Evolutionary conservation across 2,329 filamentous ascomycete genomes (phyloP), one percentile per base, ranked within the genome.

Genomic region (Aspergillus intermedius): DNA sequence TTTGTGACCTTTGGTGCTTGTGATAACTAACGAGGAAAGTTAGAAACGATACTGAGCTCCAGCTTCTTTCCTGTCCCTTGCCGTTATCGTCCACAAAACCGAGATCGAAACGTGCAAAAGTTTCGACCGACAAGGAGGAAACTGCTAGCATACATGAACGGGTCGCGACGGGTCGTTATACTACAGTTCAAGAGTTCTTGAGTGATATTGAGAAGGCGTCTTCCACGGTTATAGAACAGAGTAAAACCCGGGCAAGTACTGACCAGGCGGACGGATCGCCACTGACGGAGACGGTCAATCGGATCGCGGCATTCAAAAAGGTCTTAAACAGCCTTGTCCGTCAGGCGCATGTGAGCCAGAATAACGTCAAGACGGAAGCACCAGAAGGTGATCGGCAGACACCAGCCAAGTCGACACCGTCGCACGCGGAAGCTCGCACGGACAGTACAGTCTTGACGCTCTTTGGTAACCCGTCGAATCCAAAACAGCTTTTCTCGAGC

Each of bases 401-500:
- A n/a, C 60, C 68, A 32, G 59, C 61, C 10, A 63, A 68, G 32
- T 58, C 69, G 8, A 67, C 72, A 9, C 54, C 64, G 13, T 51
- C 55, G 15, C 57, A 59, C n/a, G 69, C 73, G 44, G 73, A 71
- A 37, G 67, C 69, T 43, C 62, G 74, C 55, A 66, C 78, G 55
- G 68, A 78, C 48, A 77, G 74, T 53, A 72, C 82, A 13, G 84
- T 91, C 5, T 74, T 96, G 49, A 91, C 88, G 1, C 74, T 95
- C 1, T 84, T 83, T 56, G 89, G 88, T 47, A 86, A 83, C 56
- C 86, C 86, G 37, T 82, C 84, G 1, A 82, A 83, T 42, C 79
- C 87, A 32, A 85, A 83, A 57, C 87, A 91, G 51, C 74, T 96
- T 3, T 96, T 93, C 65, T 95, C 91, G 3, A 95, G 91, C 66